Base-by-base conservation (phyloP, 2,329 filamentous ascomycete genomes). In the Tolypocladium ovalisporum region DNA sequence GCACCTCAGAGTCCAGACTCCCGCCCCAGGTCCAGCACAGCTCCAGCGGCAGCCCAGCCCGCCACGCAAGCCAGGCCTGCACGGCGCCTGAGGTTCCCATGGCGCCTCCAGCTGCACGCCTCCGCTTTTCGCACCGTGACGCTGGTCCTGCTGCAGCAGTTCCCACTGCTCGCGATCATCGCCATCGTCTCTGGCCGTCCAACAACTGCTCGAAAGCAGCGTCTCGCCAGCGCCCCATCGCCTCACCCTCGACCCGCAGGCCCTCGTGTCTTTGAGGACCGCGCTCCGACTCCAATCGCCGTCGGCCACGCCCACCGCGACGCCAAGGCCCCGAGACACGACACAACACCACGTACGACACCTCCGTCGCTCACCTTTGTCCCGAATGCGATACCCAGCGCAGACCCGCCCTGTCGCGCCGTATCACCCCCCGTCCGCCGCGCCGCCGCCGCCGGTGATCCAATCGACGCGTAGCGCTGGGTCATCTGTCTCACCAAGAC, bases 331-430 rank as follows among this genome's bases (percentile, higher is more conserved):
- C 44, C 44, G 44, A 49, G 44, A 6, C 44, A 51, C 27, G 27
- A 12, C 47, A n/a, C 42, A 29, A 29, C 42, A 47, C 42, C 42
- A 29, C 15, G 42, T 17, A 6, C 40, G 17, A 22, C 47, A 7
- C 37, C 37, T 3, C 19, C 53, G 56, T 59, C 59, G 59, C 59
- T 57, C 51, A 37, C 3, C 55, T 57, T 59, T 61, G 57, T 35
- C 59, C 59, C 59, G 59, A 61, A 59, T 52, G 54, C 54, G 44
- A 44, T 22, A 4, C 54, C 35, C 42, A n/a, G n/a, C 35, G 12
- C 34, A 17, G 39, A 51, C 56, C 39, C 53, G 56, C 40, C 24
- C 32, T 22, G 36, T 24, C 52, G 9, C 54, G 54, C 47, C 47
- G 47, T 53, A 27, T 52, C 52, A 37, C 42, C 54, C 36, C 40